Percentiles rank a stretch among this genome's conserved stretches.
These are phyloP conservation scores for Malassezia psittaci DNA, from an alignment of 1,284 basidiomycete species.

Conservation along the genomic window DNA sequence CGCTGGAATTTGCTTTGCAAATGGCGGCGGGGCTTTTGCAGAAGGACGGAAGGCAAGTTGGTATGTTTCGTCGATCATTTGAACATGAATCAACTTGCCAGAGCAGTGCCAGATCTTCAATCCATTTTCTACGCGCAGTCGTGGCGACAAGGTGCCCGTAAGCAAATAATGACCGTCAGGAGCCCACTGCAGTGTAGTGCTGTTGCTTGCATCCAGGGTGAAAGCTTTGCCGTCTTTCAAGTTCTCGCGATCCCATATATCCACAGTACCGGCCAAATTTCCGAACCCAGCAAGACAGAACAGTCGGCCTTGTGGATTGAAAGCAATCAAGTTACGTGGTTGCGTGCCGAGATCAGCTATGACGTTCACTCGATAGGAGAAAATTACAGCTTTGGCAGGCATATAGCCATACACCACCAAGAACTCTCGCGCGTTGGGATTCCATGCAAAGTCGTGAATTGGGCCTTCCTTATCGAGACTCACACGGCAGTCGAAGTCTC, in stretches of 20 bases:
- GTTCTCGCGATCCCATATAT: slow-evolving; percentile 78
- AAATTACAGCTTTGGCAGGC: slow-evolving; percentile 85
- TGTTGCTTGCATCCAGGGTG: slow-evolving; percentile 84
- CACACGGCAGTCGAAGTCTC: slow-evolving; percentile 85
- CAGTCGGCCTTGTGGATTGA: slow-evolving; percentile 86
- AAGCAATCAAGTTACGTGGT: slow-evolving; percentile 82
- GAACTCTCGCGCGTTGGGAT: slow-evolving; percentile 86
- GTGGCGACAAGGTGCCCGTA: slow-evolving; percentile 84
- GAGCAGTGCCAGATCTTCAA: slow-evolving; percentile 91
- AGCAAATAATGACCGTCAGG: slow-evolving; percentile 84
- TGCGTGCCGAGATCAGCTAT: slow-evolving; percentile 81
- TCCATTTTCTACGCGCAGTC: slow-evolving; percentile 90
- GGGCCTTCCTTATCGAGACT: slow-evolving; percentile 92
- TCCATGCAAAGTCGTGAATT: slow-evolving; percentile 93
- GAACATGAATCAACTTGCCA: slow-evolving; percentile 70
- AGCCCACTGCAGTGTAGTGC: slow-evolving; percentile 87
- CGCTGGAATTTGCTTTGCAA: slow-evolving; percentile 63
- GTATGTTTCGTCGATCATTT: slow-evolving; percentile 73
- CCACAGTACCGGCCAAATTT: slow-evolving; percentile 84
- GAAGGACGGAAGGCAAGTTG: slow-evolving; percentile 74
- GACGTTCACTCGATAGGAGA: slow-evolving; percentile 77
- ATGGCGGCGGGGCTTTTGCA: slow-evolving; percentile 59
- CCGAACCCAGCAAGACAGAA: slow-evolving; percentile 87
- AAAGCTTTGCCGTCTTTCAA: slow-evolving; percentile 62
- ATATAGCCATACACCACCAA: slow-evolving; percentile 92